Evolutionary conservation across 2,329 filamentous ascomycete species (phyloP).

Genomic region (Zelopaecilomyces penicillatus): DNA sequence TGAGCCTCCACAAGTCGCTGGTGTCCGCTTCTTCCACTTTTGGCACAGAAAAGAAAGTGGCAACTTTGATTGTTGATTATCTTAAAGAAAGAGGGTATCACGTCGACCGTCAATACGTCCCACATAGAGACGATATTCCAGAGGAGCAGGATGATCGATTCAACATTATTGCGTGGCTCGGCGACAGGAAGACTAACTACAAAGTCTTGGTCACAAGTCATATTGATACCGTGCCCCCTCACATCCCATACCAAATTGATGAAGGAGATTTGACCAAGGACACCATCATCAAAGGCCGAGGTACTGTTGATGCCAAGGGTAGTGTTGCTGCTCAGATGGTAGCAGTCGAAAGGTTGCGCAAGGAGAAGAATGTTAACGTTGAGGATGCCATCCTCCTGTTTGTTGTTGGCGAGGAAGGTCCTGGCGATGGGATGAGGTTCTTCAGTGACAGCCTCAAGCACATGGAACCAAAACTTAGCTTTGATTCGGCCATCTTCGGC

Average conservation of each 20-base stretch:
- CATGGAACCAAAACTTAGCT: constrained; percentile 26
- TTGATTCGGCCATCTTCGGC: constrained; percentile 74
- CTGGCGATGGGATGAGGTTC: constrained; percentile 69
- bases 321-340: constrained; percentile 66
- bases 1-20: constrained; percentile 68
- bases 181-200: constrained; percentile 38
- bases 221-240: constrained; percentile 71
- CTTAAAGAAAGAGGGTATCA: constrained; percentile 43
- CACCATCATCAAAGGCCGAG: constrained; percentile 59
- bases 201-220: constrained; percentile 67
- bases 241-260: constrained; percentile 57
- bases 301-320: constrained; percentile 64
- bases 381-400: constrained; percentile 53
- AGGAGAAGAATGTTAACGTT: constrained; percentile 28
- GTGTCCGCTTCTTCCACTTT: constrained; percentile 65
- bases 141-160: constrained; percentile 33
- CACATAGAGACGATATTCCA: constrained; percentile 21
- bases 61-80: constrained; percentile 59
- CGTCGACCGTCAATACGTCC: constrained; percentile 34
- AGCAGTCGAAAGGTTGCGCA: constrained; percentile 49
- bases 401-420: constrained; percentile 75
- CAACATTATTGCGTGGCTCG: constrained; percentile 67
- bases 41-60: constrained; percentile 59
- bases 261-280: constrained; percentile 34
- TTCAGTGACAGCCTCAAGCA: constrained; percentile 34